phyloP scores from a whole-genome alignment of 768 basidiomycete genomes.

The Boletus reticuloceps region DNA sequence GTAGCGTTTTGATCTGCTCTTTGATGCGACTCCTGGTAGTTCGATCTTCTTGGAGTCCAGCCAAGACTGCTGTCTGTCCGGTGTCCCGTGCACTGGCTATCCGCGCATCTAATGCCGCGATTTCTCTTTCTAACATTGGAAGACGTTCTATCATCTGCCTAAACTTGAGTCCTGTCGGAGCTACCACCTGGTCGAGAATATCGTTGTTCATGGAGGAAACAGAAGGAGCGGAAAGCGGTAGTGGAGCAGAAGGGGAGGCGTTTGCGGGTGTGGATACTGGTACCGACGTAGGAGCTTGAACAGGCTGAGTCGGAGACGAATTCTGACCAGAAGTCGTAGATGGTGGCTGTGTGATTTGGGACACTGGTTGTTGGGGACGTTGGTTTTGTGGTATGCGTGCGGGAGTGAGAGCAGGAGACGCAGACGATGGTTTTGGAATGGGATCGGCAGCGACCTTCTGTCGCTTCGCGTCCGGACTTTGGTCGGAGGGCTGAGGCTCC shows the following conservation, averaged over 20 bases:
- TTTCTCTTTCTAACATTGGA: constrained; percentile 13
- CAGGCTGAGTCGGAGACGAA: constrained; percentile 8
- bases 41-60: constrained; percentile 13
- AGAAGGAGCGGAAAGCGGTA: constrained; percentile 8
- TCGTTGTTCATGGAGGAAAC: not conserved
- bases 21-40: not conserved
- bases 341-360: constrained; percentile 20
- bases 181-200: constrained; percentile 16
- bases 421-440: constrained; percentile 15
- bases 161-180: constrained; percentile 11
- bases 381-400: constrained; percentile 22
- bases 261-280: constrained; percentile 6
- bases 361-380: constrained; percentile 17
- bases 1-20: constrained; percentile 11
- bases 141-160: constrained; percentile 25
- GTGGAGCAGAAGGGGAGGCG: constrained; percentile 8
- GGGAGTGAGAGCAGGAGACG: constrained; percentile 21
- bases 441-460: constrained; percentile 22
- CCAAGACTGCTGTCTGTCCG: constrained; percentile 17
- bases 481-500: constrained; percentile 34
- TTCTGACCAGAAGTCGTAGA: constrained; percentile 4
- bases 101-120: constrained; percentile 12
- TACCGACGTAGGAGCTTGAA: constrained; percentile 2
- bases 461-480: constrained; percentile 48
- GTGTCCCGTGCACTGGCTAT: constrained; percentile 12